phyloP scores from a whole-genome alignment of 805 yeast genomes.

The Kodamaea leandrae region DNA sequence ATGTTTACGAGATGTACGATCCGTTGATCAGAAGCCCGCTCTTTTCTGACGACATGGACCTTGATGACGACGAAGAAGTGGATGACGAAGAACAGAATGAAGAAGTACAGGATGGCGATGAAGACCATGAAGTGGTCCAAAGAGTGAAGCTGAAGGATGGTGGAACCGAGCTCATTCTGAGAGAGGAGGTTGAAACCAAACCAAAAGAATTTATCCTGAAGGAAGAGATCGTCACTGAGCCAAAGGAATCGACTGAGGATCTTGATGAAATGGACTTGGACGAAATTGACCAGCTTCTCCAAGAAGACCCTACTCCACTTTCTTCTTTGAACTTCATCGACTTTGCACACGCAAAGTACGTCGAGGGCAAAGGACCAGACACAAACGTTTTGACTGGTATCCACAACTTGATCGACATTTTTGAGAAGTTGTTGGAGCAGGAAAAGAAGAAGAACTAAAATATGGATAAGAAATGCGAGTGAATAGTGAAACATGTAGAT shows the following conservation, averaged over 20 bases:
- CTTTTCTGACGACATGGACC: constrained; percentile 11
- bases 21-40: constrained; percentile 22
- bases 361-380: constrained; percentile 67
- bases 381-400: constrained; percentile 70
- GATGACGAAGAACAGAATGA: constrained; percentile 26
- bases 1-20: constrained; percentile 20
- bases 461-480: background rate
- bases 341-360: constrained; percentile 79
- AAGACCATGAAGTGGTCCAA: too few species aligned
- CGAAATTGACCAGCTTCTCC: constrained; percentile 5
- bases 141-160: background rate
- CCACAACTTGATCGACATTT: constrained; percentile 50
- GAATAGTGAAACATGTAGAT: background rate
- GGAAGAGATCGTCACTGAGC: background rate
- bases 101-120: constrained; percentile 4
- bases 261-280: constrained; percentile 4
- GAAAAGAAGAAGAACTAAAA: background rate
- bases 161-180: constrained; percentile 14
- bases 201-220: constrained; percentile 17
- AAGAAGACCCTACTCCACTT: constrained; percentile 28
- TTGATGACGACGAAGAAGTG: constrained; percentile 21
- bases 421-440: constrained; percentile 30
- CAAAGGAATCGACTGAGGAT: background rate
- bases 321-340: constrained; percentile 74
- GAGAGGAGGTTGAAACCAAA: constrained; percentile 9